These are phyloP conservation scores for Hypoxylon sp. DNA, from an alignment of 2,329 filamentous ascomycete genomes.

Conservation along the genomic window DNA sequence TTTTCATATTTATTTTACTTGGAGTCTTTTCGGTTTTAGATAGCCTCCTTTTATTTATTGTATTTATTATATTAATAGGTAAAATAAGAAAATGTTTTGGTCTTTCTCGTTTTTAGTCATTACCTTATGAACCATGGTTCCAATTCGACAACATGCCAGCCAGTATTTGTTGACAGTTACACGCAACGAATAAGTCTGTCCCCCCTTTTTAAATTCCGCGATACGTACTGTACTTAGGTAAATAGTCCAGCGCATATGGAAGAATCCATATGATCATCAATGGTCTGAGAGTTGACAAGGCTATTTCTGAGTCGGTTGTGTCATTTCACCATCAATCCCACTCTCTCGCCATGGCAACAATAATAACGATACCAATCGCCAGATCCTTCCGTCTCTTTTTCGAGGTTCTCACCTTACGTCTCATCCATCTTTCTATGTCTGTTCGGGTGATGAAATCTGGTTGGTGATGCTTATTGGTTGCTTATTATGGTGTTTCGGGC, in stretches of 20 bases:
- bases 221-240: constrained; percentile 22
- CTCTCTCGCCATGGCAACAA: constrained; percentile 43
- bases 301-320: constrained; percentile 22
- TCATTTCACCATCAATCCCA: constrained; percentile 40
- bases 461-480: constrained; percentile 35
- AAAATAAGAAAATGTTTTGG: constrained; percentile 26
- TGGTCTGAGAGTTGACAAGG: constrained; percentile 25
- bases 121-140: constrained; percentile 23
- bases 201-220: constrained; percentile 26
- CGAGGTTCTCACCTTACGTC: constrained; percentile 31
- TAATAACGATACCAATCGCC: constrained; percentile 30
- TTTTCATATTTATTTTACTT: constrained; percentile 21
- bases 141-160: constrained; percentile 37
- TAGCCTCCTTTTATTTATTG: constrained; percentile 14
- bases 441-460: constrained; percentile 36
- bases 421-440: constrained; percentile 29
- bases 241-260: constrained; percentile 42
- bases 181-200: constrained; percentile 33
- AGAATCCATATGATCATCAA: constrained; percentile 24
- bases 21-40: constrained; percentile 33
- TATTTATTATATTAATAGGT: constrained; percentile 30
- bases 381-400: constrained; percentile 18
- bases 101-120: constrained; percentile 35
- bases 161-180: constrained; percentile 30
- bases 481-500: constrained; percentile 43